These are phyloP conservation scores for Microbotryomycetes sp. DNA, from an alignment of 1,284 basidiomycete species.

Conservation along the genomic window DNA sequence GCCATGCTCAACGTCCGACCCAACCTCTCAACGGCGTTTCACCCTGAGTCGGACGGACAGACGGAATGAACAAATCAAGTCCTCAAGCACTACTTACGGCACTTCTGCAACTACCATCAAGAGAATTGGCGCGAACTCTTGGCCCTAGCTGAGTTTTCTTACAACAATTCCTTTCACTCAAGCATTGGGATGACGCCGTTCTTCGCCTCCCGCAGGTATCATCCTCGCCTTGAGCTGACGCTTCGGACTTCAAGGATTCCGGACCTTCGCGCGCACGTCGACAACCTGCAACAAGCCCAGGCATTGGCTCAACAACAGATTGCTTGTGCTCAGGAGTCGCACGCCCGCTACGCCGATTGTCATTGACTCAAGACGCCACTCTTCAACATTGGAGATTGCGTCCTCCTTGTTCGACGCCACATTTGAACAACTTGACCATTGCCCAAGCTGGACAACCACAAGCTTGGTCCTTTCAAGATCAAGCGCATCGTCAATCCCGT, in stretches of 20 bases:
- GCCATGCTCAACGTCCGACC: slow-evolving; percentile 23
- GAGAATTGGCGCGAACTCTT: slow-evolving; percentile 34
- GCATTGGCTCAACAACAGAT: not conserved
- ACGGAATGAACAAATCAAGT: slow-evolving; percentile 41
- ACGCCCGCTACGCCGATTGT: not conserved
- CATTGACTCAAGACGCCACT: not conserved
- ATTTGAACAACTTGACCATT: no score
- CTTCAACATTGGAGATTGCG: not conserved
- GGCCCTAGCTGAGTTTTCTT: slow-evolving; percentile 32
- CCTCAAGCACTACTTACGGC: slow-evolving; percentile 42
- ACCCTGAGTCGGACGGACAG: slow-evolving; percentile 23
- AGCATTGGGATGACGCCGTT: slow-evolving; percentile 31
- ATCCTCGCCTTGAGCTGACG: not conserved
- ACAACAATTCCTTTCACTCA: slow-evolving; percentile 31
- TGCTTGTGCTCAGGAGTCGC: not conserved
- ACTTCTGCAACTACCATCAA: slow-evolving; percentile 19
- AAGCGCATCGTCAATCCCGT: no score
- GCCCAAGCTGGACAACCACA: no score
- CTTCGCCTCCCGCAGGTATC: slow-evolving; percentile 5
- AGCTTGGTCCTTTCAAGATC: no score
- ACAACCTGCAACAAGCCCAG: not conserved
- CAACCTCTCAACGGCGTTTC: slow-evolving; percentile 37
- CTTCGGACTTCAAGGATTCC: not conserved
- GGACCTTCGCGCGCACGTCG: not conserved
- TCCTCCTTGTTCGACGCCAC: not conserved